These are phyloP conservation scores for Gossypium schwendimanii DNA, from an alignment of 441 rosid genomes.

Conservation along the genomic window DNA sequence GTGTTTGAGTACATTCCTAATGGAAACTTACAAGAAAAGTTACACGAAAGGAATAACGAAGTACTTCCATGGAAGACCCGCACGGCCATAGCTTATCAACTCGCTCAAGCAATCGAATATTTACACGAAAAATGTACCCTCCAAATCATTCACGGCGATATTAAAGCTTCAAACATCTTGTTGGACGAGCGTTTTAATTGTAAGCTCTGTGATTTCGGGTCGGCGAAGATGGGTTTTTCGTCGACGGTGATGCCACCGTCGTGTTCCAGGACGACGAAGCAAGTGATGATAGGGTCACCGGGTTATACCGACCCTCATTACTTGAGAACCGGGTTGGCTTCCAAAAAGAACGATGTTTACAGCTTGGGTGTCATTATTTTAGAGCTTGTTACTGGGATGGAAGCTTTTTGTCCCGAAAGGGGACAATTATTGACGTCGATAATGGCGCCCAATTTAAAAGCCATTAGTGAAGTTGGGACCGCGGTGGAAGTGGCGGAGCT, in stretches of 20 bases:
- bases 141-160: conserved; percentile 72
- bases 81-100: conserved; percentile 51
- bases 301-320: conserved; percentile 90
- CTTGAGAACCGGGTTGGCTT: conserved; percentile 63
- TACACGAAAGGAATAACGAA: conserved; percentile 27
- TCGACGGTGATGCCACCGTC: conserved; percentile 43
- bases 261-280: conserved; percentile 29
- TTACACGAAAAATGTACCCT: conserved; percentile 62
- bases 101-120: conserved; percentile 62
- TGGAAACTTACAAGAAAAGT: conserved; percentile 64
- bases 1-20: conserved; percentile 58
- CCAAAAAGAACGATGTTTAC: conserved; percentile 75
- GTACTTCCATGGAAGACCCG: conserved; percentile 58
- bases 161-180: conserved; percentile 72
- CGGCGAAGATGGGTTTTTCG: conserved; percentile 76
- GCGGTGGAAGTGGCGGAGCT: conserved; percentile 21
- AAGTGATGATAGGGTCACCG: conserved; percentile 71
- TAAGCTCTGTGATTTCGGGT: conserved; percentile 85
- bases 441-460: conserved; percentile 28
- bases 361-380: conserved; percentile 67
- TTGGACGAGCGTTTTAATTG: conserved; percentile 55
- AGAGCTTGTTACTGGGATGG: conserved; percentile 64
- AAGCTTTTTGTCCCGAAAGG: conserved; percentile 53
- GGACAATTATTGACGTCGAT: conserved; percentile 46
- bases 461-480: conserved; percentile 14